A percentile compares a stretch with the other conserved stretches of the same genome.
Evolutionary conservation across 768 basidiomycete species (phyloP).

Genomic region (Lanmaoa pseudosensibilis): DNA sequence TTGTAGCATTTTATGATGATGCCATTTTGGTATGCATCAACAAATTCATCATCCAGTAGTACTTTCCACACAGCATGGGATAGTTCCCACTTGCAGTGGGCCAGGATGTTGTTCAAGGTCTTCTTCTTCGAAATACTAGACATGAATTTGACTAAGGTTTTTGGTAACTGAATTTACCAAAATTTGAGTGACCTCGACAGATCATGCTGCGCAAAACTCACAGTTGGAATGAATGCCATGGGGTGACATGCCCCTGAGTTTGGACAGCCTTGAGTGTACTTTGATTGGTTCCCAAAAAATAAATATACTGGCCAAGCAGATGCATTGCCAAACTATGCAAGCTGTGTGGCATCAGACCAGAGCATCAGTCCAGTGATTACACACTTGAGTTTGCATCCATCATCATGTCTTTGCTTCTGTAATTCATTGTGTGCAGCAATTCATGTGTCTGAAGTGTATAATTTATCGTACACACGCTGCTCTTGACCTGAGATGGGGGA

Average conservation of each 20-base stretch:
- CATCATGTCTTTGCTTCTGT: slow-evolving; percentile 13
- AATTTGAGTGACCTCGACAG: no score
- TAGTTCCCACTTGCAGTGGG: neutral
- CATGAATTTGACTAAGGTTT: no score
- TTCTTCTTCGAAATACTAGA: no score
- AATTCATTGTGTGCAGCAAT: slow-evolving; percentile 22
- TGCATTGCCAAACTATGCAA: neutral
- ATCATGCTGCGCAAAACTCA: no score
- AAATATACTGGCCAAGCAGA: neutral
- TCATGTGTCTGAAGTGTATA: slow-evolving; percentile 28
- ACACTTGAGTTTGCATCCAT: slow-evolving; percentile 14
- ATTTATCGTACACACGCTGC: slow-evolving; percentile 21
- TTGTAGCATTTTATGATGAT: neutral
- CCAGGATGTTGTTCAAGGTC: neutral
- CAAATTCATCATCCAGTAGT: neutral
- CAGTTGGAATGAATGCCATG: no score
- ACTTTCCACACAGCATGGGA: neutral
- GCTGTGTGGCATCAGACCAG: neutral
- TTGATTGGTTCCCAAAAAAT: no score
- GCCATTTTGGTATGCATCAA: neutral
- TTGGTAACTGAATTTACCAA: no score
- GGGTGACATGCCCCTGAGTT: no score
- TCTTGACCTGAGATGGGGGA: slow-evolving; percentile 5
- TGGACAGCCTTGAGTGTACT: no score
- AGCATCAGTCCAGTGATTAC: neutral